A percentile compares a stretch with the other conserved stretches of the same genome.
Conservation (phyloP, 805 yeast species). For the Saturnispora serradocipensis region DNA sequence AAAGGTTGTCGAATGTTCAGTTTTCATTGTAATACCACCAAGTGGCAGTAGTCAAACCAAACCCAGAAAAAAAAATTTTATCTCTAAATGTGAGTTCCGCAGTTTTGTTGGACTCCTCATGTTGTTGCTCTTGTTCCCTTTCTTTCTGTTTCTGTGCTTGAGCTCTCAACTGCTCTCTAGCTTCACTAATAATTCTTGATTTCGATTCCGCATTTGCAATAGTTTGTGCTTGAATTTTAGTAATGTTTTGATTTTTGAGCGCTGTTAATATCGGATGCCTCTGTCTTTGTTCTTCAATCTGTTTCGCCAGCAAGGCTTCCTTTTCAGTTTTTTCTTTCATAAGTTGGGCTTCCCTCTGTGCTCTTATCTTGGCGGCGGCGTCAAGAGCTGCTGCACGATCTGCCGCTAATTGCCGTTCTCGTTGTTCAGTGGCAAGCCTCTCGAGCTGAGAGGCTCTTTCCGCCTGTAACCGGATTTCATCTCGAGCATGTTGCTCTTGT, state of each 20-base stretch:
- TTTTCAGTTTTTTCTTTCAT: neutral
- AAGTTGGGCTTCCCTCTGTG: neutral
- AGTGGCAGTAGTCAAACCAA: constrained; percentile 21
- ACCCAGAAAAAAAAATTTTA: constrained; percentile 19
- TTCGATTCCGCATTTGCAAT: constrained; percentile 1
- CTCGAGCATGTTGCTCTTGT: constrained; percentile 4
- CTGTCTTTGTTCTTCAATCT: neutral
- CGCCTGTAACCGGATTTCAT: constrained; percentile 2
- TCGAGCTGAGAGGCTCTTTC: constrained; percentile 1
- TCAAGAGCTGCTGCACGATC: neutral
- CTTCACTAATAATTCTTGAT: constrained; percentile 3
- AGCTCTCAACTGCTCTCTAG: constrained; percentile 7
- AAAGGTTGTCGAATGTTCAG: constrained; percentile 5
- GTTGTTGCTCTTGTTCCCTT: constrained; percentile 1
- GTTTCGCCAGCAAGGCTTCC: neutral
- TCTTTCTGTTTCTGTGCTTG: constrained; percentile 5
- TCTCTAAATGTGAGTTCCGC: constrained; percentile 13
- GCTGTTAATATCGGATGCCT: neutral
- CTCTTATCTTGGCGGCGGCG: neutral
- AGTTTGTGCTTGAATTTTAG: neutral
- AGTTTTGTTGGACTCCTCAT: constrained; percentile 1
- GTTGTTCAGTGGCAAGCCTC: neutral
- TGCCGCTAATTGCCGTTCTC: neutral
- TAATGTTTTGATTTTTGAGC: neutral
- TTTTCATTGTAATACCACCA: constrained; percentile 27